A percentile compares a stretch with the other conserved stretches of the same genome.
Conservation (phyloP, 2,329 filamentous ascomycete species). For the Penicillium sp. region DNA sequence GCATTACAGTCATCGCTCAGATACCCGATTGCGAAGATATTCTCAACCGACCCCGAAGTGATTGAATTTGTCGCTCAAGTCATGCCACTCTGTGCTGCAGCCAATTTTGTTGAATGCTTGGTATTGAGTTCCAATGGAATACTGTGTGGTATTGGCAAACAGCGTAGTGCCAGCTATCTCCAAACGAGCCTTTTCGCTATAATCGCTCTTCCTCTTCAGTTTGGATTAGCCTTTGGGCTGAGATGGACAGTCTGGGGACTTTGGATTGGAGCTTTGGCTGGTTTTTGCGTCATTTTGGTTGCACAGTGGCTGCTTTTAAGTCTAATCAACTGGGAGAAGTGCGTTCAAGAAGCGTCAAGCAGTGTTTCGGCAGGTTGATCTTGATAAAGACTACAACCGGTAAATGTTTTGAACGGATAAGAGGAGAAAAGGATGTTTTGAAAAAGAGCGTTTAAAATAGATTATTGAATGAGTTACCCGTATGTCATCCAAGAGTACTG, state of each 20-base stretch:
- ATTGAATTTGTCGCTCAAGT: slow-evolving; percentile 67
- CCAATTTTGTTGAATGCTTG: slow-evolving; percentile 83
- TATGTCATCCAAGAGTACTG: not conserved
- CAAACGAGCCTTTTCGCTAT: slow-evolving; percentile 82
- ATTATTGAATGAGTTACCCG: not conserved
- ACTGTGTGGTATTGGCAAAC: slow-evolving; percentile 79
- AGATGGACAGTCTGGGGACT: slow-evolving; percentile 76
- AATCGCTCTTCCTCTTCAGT: slow-evolving; percentile 78
- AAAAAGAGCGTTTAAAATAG: not conserved
- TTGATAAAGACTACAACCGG: not conserved
- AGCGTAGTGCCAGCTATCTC: slow-evolving; percentile 82
- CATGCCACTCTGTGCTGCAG: slow-evolving; percentile 77
- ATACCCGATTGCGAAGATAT: slow-evolving; percentile 72
- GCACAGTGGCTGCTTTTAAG: not conserved
- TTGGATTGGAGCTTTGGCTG: slow-evolving; percentile 75
- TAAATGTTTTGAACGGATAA: not conserved
- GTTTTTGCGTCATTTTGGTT: slow-evolving; percentile 31
- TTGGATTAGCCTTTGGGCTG: slow-evolving; percentile 73
- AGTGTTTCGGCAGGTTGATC: not conserved
- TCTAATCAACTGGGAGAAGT: not conserved
- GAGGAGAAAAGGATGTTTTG: not conserved
- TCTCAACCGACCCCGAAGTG: slow-evolving; percentile 70
- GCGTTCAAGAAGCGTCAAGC: not conserved
- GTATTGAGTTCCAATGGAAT: slow-evolving; percentile 79
- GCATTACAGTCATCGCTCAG: slow-evolving; percentile 68